Evolutionary conservation across 1,284 basidiomycete genomes (phyloP), one percentile per base, ranked within the genome.

Genomic region (Melanopsichium pennsylvanicum): DNA sequence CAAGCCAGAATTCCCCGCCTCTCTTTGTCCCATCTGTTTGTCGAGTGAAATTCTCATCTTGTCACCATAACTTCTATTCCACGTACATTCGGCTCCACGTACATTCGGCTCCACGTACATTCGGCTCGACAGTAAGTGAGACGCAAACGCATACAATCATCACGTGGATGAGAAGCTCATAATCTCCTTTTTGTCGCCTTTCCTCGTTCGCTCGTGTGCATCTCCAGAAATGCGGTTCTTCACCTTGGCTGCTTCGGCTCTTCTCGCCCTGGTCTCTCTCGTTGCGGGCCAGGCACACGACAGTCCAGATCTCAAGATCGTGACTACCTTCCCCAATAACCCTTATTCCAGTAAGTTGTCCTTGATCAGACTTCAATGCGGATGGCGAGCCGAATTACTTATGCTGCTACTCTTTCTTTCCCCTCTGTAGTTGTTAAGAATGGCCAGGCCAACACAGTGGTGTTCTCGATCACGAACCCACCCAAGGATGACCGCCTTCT

Each of bases 271-370:
- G 50, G 45, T 51, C 6, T 51, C 49, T n/a, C 57, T 71, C 7
- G 66, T 68, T 19, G 50, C 44, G 25, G 74, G 69, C 15, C 64
- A 71, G 50, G 64, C 62, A 12, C 57, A 74, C 40, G 75, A 78
- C 37, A 72, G 70, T 8, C 76, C 76, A 9, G 76, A 76, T 49
- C 68, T 79, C 27, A 68, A 68, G 34, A 67, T 79, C 31, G 57
- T 72, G 29, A 78, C 76, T 18, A 76, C 74, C 11, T 80, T 79
- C 63, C 76, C 78, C 19, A 70, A 76, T 59, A 77, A 78, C 60
- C 75, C 77, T 9, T 72, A 69, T 47, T 70, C 63, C 16, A 64
- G 68, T 70, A 31, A 56, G 68, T 70, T 15, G 16, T 40, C 19
- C n/a, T 21, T 21, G 27, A 12, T 11, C 21, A n/a, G 25, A 15